Percentiles rank a stretch among this genome's conserved stretches.
Conservation (phyloP, 805 yeast species). For the Kazachstania psychrophila region DNA sequence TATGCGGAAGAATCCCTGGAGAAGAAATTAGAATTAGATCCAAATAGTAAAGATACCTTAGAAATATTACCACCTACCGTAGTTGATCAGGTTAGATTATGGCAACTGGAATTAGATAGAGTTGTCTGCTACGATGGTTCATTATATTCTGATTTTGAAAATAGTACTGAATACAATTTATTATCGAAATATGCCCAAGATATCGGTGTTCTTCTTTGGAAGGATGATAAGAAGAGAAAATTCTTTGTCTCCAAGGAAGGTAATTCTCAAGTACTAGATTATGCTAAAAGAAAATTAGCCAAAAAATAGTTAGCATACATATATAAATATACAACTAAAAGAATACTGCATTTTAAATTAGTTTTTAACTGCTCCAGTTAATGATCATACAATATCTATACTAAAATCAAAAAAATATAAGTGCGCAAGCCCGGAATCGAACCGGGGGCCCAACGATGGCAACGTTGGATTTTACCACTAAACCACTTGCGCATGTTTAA, state of each 20-base stretch:
- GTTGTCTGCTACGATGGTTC: constrained; percentile 81
- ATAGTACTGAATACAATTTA: constrained; percentile 63
- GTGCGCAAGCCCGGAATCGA: constrained; percentile 9
- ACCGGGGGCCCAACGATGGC: constrained; percentile 10
- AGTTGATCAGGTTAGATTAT: constrained; percentile 87
- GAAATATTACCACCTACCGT: constrained; percentile 87
- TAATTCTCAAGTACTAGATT: constrained; percentile 81
- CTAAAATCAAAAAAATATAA: neutral
- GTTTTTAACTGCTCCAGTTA: no score
- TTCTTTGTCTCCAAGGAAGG: constrained; percentile 89
- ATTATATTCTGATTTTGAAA: constrained; percentile 76
- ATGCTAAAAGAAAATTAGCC: constrained; percentile 50
- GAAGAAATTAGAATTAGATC: constrained; percentile 53
- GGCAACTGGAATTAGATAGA: constrained; percentile 95
- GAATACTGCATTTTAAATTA: neutral
- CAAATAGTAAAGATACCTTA: constrained; percentile 40
- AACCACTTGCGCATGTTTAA: constrained; percentile 6
- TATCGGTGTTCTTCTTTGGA: constrained; percentile 88
- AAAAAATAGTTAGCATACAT: constrained; percentile 4
- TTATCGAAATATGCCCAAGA: constrained; percentile 75
- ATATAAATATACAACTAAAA: neutral
- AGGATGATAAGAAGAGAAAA: constrained; percentile 53
- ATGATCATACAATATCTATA: no score
- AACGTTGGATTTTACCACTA: constrained; percentile 8
- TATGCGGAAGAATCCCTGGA: constrained; percentile 60